Evolutionary conservation across 73 alveolate genomes (phyloP), one percentile per base, ranked within the genome.

Genomic region (Blepharisma japonicum): DNA sequence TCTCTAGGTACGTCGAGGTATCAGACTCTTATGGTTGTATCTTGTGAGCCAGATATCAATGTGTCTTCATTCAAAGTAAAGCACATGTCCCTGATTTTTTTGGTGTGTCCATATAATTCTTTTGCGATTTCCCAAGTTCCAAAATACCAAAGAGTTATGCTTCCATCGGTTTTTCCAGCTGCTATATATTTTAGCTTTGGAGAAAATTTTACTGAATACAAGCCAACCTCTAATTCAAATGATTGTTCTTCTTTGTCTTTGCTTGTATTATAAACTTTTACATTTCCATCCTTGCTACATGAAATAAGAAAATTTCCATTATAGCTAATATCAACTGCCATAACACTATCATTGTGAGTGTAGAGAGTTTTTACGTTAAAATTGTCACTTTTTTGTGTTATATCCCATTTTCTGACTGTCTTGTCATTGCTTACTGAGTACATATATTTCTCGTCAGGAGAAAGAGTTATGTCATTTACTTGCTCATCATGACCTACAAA

Each of bases 101-200:
- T 39, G 2, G 39, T n/a, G 47, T 61, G 74, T 5, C 74, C 74
- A 20, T 8, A 18, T 8, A 61, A 39, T 2, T 18, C 47, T 61
- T 61, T 61, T 9, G 49, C 11, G 2, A 61, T 9, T 20, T 61
- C 47, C 38, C 46, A 14, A 14, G 74, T 18, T 20, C 74, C 74
- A 39, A 61, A 61, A 14, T 2, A 8, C 74, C 74, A 61, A 14
- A 61, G 14, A n/a, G n/a, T 14, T 11, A 61, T 39, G 47, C 14
- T 18, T 18, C 74, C 74, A 9, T 25, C 74, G 2, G 14, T n/a
- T 14, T 61, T 39, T 39, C 74, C 74, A 61, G 74, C 74, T 14
- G 74, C 47, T 8, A 61, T 39, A 25, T 20, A 61, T 14, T 11
- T 61, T 14, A 14, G 14, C 14, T 25, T 14, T 9, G 50, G n/a